These are phyloP conservation scores for Trichocomaceae sp. DNA, from an alignment of 2,329 filamentous ascomycete genomes.

Conservation along the genomic window DNA sequence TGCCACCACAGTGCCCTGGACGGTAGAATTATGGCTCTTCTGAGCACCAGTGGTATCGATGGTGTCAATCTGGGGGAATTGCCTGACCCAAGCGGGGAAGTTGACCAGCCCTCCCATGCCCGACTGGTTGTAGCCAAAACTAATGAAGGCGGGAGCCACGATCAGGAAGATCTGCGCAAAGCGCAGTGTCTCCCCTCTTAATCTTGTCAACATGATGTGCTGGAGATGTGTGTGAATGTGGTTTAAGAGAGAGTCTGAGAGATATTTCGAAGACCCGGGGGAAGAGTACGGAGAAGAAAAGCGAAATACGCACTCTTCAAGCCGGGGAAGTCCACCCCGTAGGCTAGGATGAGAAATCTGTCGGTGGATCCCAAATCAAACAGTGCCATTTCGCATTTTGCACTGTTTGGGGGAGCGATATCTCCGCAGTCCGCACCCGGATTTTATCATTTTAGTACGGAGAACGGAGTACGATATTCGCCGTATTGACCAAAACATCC, in stretches of 20 bases:
- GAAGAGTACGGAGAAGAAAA: neutral
- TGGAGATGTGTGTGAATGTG: neutral
- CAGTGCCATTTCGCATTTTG: neutral
- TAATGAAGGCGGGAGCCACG: conserved; percentile 26
- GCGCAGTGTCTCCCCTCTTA: neutral
- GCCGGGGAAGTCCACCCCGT: neutral
- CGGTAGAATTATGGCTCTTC: conserved; percentile 34
- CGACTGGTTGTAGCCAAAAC: conserved; percentile 49
- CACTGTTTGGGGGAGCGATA: too few species aligned
- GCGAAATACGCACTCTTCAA: neutral
- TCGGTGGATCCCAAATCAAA: neutral
- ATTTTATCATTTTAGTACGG: too few species aligned
- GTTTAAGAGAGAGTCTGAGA: neutral
- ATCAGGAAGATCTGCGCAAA: conserved; percentile 16
- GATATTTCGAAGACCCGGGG: neutral
- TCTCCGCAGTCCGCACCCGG: too few species aligned
- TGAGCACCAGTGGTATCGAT: conserved; percentile 33
- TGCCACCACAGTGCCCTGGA: conserved; percentile 41
- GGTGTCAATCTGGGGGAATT: conserved; percentile 46
- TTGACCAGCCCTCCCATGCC: conserved; percentile 53
- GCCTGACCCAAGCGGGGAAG: conserved; percentile 51
- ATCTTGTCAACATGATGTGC: neutral
- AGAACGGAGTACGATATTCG: too few species aligned
- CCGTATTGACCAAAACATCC: too few species aligned
- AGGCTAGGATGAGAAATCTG: neutral